A percentile compares a stretch with the other conserved stretches of the same genome.
phyloP scores from a whole-genome alignment of 306 rosid genomes.

The Sphenostylis stenocarpa region DNA sequence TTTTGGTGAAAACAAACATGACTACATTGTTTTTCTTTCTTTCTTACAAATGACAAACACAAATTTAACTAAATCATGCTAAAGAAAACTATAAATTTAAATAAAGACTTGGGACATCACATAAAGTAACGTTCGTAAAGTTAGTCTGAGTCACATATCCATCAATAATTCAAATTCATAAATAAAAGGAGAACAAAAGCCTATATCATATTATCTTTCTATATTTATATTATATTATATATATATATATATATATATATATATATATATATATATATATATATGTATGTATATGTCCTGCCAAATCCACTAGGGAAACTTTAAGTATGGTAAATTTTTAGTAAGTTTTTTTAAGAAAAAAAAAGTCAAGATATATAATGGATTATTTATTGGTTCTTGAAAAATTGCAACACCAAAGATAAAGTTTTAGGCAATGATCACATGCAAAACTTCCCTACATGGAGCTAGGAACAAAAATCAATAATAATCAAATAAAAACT shows the following conservation, averaged over 20 bases:
- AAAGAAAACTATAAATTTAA: not conserved
- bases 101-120: conserved; percentile 28
- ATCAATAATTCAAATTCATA: conserved; percentile 28
- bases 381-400: not conserved
- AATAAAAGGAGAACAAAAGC: conserved; percentile 11
- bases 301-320: conserved; percentile 25
- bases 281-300: not conserved
- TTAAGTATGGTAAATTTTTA: not conserved
- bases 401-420: not conserved
- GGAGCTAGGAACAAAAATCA: not conserved
- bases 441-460: conserved; percentile 8
- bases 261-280: no score
- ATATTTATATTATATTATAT: no score
- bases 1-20: not conserved
- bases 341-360: not conserved
- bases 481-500: not conserved
- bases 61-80: conserved; percentile 14
- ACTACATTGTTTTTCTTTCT: not conserved
- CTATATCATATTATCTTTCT: not conserved
- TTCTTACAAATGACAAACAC: not conserved
- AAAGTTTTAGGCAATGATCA: not conserved
- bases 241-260: no score
- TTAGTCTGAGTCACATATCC: conserved; percentile 53
- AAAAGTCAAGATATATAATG: conserved; percentile 7
- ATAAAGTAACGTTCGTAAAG: conserved; percentile 30